Conservation (phyloP, 176 grass and related monocot genomes). For the Oryza nivara region DNA sequence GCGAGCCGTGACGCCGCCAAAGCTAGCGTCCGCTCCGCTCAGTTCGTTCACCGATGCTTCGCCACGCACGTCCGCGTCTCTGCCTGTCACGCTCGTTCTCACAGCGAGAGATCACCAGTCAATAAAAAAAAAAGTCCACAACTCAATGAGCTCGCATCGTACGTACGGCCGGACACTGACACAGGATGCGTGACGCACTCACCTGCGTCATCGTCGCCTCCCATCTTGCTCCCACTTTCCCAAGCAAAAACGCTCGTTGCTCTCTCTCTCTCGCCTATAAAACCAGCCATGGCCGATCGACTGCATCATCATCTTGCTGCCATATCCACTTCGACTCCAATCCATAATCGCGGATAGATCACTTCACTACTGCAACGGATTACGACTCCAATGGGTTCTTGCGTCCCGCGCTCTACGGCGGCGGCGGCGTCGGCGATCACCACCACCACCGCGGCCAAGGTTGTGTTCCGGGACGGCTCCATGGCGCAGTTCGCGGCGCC, state of each 20-base stretch:
- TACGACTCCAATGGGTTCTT: constrained; percentile 54
- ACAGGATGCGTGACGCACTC: not conserved
- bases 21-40: not conserved
- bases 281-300: not conserved
- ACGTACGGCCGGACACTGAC: not conserved
- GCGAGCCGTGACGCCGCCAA: constrained; percentile 11
- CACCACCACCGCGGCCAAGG: constrained; percentile 56
- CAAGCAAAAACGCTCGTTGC: not conserved
- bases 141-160: too few species aligned
- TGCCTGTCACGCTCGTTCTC: not conserved
- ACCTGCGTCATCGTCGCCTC: not conserved
- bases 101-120: not conserved
- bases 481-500: constrained; percentile 42
- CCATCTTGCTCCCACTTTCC: not conserved
- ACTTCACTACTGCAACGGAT: not conserved
- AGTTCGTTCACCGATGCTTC: not conserved
- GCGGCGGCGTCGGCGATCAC: too few species aligned
- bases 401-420: constrained; percentile 47
- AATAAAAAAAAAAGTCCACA: not conserved
- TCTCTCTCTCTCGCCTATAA: not conserved
- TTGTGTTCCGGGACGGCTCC: constrained; percentile 56
- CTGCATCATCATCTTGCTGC: too few species aligned
- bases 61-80: too few species aligned
- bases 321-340: not conserved
- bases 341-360: too few species aligned